Evolutionary conservation across 225 moss, liverwort and hornwort genomes (phyloP), one percentile per base, ranked within the genome.

Genomic region (Antitrichia curtipendula): DNA sequence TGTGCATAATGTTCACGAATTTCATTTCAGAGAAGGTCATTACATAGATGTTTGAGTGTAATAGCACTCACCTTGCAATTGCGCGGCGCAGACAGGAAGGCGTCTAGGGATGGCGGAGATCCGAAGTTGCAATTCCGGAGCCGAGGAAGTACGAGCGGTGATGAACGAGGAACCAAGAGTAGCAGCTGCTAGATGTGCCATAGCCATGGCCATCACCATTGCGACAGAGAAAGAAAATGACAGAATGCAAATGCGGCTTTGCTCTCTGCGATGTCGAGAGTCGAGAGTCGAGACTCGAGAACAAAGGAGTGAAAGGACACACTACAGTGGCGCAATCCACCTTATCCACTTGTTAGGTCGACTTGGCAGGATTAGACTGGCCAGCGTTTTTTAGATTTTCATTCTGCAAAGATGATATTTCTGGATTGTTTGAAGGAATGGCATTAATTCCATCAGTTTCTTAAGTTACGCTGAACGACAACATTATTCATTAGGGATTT

Each of bases 31-130:
- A 75, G 84, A 49, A 60, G 24, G 16, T 41, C 52, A 23, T 63
- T 50, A 36, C n/a, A 40, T n/a, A 77, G 53, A 85, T 53, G 76
- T 52, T 76, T 41, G 31, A 53, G 8, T 31, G 64, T 16, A 38
- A 53, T 36, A 24, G 29, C 58, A 73, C 88, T 65, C 83, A 93
- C 93, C 89, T 90, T 90, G 87, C 88, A 90, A 86, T 85, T 93
- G 93, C 32, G 85, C 90, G 38, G 76, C 71, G 91, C 85, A 80
- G 59, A 90, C 52, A 38, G 69, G 74, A 75, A 87, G 36, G 38
- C 89, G 78, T 77, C 85, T 85, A 56, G 63, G 45, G 69, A 74
- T 78, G 73, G 83, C 43, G 41, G 70, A 82, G 16, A 77, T 85
- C 7, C 73, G 80, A n/a, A 87, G 83, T 43, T 72, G 89, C 53